Conservation (phyloP, 2,329 filamentous ascomycete genomes). For the Akanthomyces uredinophilus region DNA sequence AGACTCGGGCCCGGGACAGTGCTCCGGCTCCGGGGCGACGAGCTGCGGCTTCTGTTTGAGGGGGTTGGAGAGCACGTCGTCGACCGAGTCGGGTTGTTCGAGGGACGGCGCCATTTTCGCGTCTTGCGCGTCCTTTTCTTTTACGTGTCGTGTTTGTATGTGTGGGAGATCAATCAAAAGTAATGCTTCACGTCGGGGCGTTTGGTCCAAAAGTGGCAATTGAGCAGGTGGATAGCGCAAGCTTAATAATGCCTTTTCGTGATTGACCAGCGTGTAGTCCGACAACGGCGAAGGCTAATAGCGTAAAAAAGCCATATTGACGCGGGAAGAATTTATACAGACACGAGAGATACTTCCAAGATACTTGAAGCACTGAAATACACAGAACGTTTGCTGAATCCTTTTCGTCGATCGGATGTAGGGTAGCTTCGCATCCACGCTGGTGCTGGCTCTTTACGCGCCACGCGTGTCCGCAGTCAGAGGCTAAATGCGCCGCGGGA, state of each 20-base stretch:
- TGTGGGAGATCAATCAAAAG: not conserved
- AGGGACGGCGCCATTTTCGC: slow-evolving; percentile 71
- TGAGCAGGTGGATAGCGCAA: slow-evolving; percentile 10
- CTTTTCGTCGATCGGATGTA: not conserved
- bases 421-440: not conserved
- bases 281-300: not conserved
- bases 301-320: not conserved
- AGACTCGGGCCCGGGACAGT: slow-evolving; percentile 88
- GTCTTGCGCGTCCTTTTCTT: slow-evolving; percentile 3
- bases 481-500: too few species aligned
- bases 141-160: not conserved
- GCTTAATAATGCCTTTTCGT: slow-evolving; percentile 20
- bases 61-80: slow-evolving; percentile 69
- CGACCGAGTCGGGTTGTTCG: slow-evolving; percentile 61
- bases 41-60: slow-evolving; percentile 76
- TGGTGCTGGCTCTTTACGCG: not conserved
- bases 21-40: slow-evolving; percentile 91
- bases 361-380: not conserved
- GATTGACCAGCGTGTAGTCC: not conserved
- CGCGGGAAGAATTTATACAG: too few species aligned
- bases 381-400: not conserved
- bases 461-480: too few species aligned
- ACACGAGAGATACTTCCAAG: not conserved
- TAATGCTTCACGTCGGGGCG: not conserved
- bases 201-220: slow-evolving; percentile 4